Evolutionary conservation across 345 rosid species (phyloP).

Genomic region (Syzygium aqueum): DNA sequence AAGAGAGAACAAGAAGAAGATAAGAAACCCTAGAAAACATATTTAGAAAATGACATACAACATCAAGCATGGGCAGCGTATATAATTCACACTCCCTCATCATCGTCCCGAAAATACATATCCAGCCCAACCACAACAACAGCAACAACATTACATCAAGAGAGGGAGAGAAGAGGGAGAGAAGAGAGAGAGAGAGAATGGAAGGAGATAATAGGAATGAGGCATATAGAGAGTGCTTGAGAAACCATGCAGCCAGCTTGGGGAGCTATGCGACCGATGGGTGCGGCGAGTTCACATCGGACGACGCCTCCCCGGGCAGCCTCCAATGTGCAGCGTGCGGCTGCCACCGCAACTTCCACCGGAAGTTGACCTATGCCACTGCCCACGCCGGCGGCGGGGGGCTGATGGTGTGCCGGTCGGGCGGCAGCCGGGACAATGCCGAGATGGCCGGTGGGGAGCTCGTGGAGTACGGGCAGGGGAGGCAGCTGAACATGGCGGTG

Average conservation of each 20-base stretch:
- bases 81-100: background rate
- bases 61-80: background rate
- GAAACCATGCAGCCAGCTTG: slow-evolving; percentile 85
- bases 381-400: slow-evolving; percentile 8
- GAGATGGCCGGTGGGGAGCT: slow-evolving; percentile 6
- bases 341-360: slow-evolving; percentile 97
- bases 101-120: background rate
- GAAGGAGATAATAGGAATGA: slow-evolving; percentile 9
- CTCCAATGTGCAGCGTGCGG: slow-evolving; percentile 86
- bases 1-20: background rate
- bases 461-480: slow-evolving; percentile 7
- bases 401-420: background rate
- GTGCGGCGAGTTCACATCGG: slow-evolving; percentile 63
- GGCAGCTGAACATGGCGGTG: background rate
- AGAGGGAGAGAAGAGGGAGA: background rate
- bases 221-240: slow-evolving; percentile 63
- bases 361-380: slow-evolving; percentile 21
- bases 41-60: background rate
- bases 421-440: background rate
- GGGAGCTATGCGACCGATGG: slow-evolving; percentile 84
- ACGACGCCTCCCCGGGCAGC: slow-evolving; percentile 14
- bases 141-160: background rate
- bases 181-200: background rate
- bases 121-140: background rate
- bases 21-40: background rate